A percentile compares a stretch with the other conserved stretches of the same genome.
Evolutionary conservation across 164 flowering plant genomes (phyloP).

Genomic region (Litsea cubeba): DNA sequence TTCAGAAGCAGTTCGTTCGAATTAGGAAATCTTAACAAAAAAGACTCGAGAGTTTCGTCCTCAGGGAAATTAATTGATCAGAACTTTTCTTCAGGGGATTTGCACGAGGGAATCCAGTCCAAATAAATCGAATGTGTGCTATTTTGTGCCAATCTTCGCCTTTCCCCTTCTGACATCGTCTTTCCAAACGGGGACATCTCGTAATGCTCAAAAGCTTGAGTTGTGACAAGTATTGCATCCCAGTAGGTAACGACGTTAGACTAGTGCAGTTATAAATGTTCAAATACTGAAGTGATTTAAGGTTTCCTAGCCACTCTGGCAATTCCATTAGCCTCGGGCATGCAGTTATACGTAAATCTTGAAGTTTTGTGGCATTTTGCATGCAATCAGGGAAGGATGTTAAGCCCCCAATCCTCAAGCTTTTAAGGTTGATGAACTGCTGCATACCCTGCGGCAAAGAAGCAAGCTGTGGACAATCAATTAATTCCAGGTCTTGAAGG

Average conservation of each 20-base stretch:
- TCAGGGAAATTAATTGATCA: too few species aligned
- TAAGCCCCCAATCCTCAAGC: neutral
- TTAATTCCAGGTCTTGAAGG: neutral
- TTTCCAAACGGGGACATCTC: neutral
- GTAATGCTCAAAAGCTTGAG: neutral
- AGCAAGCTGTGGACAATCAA: neutral
- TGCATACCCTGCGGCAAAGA: constrained; percentile 1
- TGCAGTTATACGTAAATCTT: neutral
- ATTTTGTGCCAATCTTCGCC: constrained; percentile 16
- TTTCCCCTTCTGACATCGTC: constrained; percentile 6
- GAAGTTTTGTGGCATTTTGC: neutral
- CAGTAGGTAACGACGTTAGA: neutral
- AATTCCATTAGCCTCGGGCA: neutral
- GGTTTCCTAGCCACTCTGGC: constrained; percentile 2
- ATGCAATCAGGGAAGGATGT: constrained; percentile 6
- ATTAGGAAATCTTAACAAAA: too few species aligned
- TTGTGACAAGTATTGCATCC: neutral
- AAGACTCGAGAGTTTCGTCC: too few species aligned
- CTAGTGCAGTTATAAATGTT: neutral
- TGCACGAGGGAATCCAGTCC: neutral
- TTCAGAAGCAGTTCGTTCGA: too few species aligned
- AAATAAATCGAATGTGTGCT: constrained; percentile 8
- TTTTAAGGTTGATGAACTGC: neutral
- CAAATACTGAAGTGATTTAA: neutral
- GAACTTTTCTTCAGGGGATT: neutral